These are phyloP conservation scores for Orbilia ellipsospora DNA, from an alignment of 2,329 filamentous ascomycete genomes.

Conservation along the genomic window DNA sequence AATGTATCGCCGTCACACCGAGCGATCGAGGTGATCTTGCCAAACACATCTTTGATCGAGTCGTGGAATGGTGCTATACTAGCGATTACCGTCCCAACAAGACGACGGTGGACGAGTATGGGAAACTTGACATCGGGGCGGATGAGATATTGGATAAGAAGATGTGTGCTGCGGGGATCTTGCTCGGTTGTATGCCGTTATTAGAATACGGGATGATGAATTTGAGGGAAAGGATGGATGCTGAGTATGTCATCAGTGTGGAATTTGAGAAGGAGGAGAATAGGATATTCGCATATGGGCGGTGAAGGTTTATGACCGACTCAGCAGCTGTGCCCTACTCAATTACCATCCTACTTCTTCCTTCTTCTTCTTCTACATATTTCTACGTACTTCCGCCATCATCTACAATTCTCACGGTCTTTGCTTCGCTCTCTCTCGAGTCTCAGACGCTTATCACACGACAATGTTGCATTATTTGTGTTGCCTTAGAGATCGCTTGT, in stretches of 20 bases:
- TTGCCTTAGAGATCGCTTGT: not conserved
- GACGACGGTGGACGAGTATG: not conserved
- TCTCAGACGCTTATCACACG: not conserved
- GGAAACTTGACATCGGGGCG: not conserved
- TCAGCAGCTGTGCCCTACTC: no score
- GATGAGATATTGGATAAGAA: conserved; percentile 26
- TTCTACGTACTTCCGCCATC: no score
- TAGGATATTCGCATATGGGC: not conserved
- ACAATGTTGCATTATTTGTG: conserved; percentile 12
- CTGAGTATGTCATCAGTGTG: not conserved
- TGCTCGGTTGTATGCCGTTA: conserved; percentile 9
- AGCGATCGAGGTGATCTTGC: conserved; percentile 16
- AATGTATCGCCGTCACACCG: conserved; percentile 25
- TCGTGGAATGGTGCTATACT: conserved; percentile 34
- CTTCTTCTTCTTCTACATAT: no score
- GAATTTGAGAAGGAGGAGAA: not conserved
- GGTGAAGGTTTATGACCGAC: not conserved
- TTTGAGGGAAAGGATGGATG: conserved; percentile 23
- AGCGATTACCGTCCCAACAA: conserved; percentile 2
- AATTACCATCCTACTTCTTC: no score
- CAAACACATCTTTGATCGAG: conserved; percentile 9
- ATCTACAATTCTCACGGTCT: no score
- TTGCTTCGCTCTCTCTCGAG: not conserved
- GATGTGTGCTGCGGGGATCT: conserved; percentile 17
- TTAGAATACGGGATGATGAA: conserved; percentile 16